Percentiles rank a stretch among this genome's conserved stretches.
phyloP scores from a whole-genome alignment of 169 alveolate species.

The Plasmodium inui region DNA sequence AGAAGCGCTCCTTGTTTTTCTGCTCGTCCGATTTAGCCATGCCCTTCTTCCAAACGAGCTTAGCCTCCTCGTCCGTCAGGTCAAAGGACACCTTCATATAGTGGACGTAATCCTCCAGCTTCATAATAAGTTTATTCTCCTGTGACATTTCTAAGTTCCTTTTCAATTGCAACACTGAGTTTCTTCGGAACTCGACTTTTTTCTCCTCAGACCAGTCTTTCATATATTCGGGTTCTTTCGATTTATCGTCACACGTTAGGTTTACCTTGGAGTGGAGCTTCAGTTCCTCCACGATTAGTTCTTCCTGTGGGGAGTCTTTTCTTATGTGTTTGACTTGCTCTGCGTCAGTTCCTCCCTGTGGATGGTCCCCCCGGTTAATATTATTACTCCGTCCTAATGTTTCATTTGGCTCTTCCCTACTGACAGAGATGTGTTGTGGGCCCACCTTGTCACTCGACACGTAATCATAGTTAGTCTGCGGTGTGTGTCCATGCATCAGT shows the following conservation, averaged over 20 bases:
- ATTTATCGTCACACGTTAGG: conserved; percentile 68
- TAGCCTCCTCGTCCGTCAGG: conserved; percentile 65
- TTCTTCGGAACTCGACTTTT: conserved; percentile 67
- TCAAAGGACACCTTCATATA: conserved; percentile 62
- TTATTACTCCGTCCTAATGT: neutral
- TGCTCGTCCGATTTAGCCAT: conserved; percentile 40
- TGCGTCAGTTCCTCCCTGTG: neutral
- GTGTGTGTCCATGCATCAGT: conserved; percentile 39
- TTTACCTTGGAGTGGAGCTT: conserved; percentile 36
- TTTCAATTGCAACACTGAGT: conserved; percentile 58
- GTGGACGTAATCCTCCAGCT: conserved; percentile 55
- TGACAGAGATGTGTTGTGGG: conserved; percentile 24
- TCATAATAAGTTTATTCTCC: conserved; percentile 59
- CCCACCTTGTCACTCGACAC: neutral
- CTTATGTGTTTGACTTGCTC: conserved; percentile 10
- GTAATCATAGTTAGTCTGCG: conserved; percentile 33
- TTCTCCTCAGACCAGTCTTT: conserved; percentile 74
- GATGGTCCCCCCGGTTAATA: neutral
- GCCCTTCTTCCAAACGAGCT: conserved; percentile 52
- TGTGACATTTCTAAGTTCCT: conserved; percentile 55
- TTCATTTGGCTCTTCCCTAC: neutral
- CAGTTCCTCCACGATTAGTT: conserved; percentile 42
- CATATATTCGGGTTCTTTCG: conserved; percentile 71
- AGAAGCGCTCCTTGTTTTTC: conserved; percentile 41
- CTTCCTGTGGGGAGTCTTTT: conserved; percentile 41